phyloP scores from a whole-genome alignment of 1,284 basidiomycete species.

The Schizophyllum commune region DNA sequence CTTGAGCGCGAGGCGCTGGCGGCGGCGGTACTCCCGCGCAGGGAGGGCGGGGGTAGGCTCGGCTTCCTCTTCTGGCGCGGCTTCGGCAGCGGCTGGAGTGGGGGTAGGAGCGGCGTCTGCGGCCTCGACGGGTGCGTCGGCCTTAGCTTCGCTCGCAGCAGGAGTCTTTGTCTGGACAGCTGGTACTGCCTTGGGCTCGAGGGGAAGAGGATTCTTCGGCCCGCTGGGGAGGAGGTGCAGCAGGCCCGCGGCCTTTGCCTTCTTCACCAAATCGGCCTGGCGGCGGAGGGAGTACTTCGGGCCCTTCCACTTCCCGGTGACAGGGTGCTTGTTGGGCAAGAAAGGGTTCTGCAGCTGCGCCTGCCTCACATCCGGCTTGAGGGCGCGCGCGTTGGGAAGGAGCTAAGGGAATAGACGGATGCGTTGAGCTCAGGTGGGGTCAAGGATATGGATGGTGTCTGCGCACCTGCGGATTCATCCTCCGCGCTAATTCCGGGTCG shows the following conservation, averaged over 20 bases:
- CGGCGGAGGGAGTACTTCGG: slow-evolving; percentile 64
- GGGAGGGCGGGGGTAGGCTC: slow-evolving; percentile 8
- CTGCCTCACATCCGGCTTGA: not conserved
- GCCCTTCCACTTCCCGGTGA: slow-evolving; percentile 58
- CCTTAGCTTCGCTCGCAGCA: slow-evolving; percentile 12
- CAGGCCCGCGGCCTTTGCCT: slow-evolving; percentile 44
- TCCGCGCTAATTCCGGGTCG: not conserved
- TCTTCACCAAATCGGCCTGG: slow-evolving; percentile 72
- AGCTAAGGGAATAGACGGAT: not conserved
- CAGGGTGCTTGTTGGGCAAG: slow-evolving; percentile 49
- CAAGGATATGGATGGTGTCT: not conserved
- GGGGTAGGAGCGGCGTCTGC: not conserved
- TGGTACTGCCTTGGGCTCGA: slow-evolving; percentile 7
- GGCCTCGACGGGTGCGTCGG: slow-evolving; percentile 1
- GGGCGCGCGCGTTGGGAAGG: not conserved
- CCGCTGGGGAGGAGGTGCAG: slow-evolving; percentile 59
- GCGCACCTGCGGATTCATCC: not conserved
- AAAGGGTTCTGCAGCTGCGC: slow-evolving; percentile 52
- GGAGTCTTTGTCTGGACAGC: slow-evolving; percentile 8
- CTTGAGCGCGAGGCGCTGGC: slow-evolving; percentile 7
- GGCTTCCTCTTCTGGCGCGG: slow-evolving; percentile 4
- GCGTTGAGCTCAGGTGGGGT: not conserved
- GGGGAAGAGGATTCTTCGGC: slow-evolving; percentile 35
- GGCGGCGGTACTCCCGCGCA: slow-evolving; percentile 5
- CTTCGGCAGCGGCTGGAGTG: not conserved